Conservation (phyloP, 2,329 filamentous ascomycete genomes). For the Graphiopsis chlorocephala region DNA sequence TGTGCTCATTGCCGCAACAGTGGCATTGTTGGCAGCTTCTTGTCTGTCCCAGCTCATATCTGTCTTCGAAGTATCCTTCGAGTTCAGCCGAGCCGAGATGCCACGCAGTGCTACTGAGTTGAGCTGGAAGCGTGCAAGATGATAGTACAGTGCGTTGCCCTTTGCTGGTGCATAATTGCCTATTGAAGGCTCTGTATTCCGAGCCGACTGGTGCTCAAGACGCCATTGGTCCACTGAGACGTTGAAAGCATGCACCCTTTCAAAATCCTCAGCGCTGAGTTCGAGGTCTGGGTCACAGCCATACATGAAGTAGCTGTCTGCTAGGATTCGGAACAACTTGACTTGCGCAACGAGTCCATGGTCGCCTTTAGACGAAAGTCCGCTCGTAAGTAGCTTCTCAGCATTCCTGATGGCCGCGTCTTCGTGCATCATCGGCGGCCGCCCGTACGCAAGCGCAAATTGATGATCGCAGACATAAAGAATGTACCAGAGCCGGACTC, state of each 20-base stretch:
- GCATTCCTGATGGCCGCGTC: slow-evolving; percentile 38
- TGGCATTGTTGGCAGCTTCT: slow-evolving; percentile 1
- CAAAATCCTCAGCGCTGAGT: not conserved
- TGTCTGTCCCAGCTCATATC: slow-evolving; percentile 2
- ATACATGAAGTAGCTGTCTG: slow-evolving; percentile 6
- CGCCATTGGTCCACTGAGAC: slow-evolving; percentile 2
- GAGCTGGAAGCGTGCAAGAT: slow-evolving; percentile 1
- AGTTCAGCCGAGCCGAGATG: not conserved
- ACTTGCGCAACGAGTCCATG: slow-evolving; percentile 3
- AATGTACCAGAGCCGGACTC: slow-evolving; percentile 41
- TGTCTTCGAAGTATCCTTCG: not conserved
- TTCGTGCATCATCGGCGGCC: slow-evolving; percentile 40
- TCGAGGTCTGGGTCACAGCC: slow-evolving; percentile 1
- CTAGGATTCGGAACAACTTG: not conserved
- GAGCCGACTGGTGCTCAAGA: not conserved
- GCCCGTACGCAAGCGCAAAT: slow-evolving; percentile 41
- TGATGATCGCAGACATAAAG: slow-evolving; percentile 39
- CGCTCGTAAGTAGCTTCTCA: slow-evolving; percentile 24
- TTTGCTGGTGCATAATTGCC: not conserved
- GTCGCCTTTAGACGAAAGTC: not conserved
- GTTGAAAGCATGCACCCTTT: not conserved
- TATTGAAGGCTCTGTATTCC: not conserved
- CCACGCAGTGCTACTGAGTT: not conserved
- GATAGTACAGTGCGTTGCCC: not conserved
- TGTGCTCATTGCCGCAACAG: slow-evolving; percentile 1